Evolutionary conservation across 768 basidiomycete species (phyloP).

Genomic region (Coprinopsis strossmayeri): DNA sequence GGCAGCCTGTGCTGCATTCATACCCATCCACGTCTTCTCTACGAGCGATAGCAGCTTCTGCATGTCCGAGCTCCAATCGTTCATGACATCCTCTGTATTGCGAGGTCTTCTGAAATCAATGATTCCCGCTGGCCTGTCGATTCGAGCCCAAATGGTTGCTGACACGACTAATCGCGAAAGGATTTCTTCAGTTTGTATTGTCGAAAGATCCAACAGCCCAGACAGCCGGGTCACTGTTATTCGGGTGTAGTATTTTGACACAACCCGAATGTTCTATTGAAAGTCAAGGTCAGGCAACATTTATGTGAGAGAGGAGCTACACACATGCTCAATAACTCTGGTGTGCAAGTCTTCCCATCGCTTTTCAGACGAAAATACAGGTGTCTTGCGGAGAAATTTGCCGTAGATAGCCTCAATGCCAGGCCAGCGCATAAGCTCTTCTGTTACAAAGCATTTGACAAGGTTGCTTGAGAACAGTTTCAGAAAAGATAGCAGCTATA

Average conservation of each 20-base stretch:
- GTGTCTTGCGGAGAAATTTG: constrained; percentile 68
- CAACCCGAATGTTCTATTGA: constrained; percentile 86
- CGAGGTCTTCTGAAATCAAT: constrained; percentile 82
- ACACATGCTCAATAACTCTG: constrained; percentile 93
- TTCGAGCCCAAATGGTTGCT: constrained; percentile 88
- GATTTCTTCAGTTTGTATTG: constrained; percentile 79
- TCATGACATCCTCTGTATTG: constrained; percentile 89
- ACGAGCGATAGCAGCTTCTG: constrained; percentile 84
- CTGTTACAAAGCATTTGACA: constrained; percentile 88
- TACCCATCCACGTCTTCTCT: constrained; percentile 99
- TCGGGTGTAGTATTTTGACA: constrained; percentile 91
- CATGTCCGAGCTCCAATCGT: constrained; percentile 98
- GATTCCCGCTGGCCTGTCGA: constrained; percentile 87
- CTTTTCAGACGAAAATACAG: constrained; percentile 72
- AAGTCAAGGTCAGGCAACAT: constrained; percentile 3
- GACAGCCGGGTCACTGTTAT: constrained; percentile 82
- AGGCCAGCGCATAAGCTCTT: constrained; percentile 95
- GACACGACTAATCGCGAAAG: constrained; percentile 88
- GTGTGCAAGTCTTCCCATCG: constrained; percentile 95
- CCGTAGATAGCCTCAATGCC: constrained; percentile 89
- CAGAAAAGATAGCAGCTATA: constrained; percentile 11
- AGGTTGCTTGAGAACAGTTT: constrained; percentile 63
- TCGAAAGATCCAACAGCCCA: constrained; percentile 77
- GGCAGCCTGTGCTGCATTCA: constrained; percentile 85
- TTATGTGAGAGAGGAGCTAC: constrained; percentile 20